Conservation (phyloP, 2,329 filamentous ascomycete species). For the Spiromastix sp. region DNA sequence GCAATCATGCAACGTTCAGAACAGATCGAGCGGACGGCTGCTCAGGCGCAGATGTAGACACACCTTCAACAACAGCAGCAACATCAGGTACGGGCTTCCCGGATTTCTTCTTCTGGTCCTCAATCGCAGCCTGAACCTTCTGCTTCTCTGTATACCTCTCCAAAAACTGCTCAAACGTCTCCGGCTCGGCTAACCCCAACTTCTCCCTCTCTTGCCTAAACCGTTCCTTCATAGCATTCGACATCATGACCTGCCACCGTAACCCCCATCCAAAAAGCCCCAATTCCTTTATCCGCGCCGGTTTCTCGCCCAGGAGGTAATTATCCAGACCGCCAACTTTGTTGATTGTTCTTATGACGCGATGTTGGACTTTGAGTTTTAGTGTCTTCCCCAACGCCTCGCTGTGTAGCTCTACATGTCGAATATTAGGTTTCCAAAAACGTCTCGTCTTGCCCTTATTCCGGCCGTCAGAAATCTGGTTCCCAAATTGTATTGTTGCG, state of each 20-base stretch:
- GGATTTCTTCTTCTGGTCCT: conserved; percentile 8
- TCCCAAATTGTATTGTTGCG: conserved; percentile 36
- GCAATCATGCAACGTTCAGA: too few relatives aligned
- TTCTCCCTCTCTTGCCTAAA: conserved; percentile 55
- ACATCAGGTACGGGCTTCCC: too few relatives aligned
- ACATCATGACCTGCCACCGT: conserved; percentile 84
- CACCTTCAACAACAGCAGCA: too few relatives aligned
- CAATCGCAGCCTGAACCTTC: conserved; percentile 28
- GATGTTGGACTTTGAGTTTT: conserved; percentile 36
- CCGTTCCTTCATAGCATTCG: conserved; percentile 51
- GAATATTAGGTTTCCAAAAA: conserved; percentile 40
- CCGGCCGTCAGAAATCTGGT: conserved; percentile 39
- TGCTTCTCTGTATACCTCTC: conserved; percentile 32
- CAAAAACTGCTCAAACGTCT: conserved; percentile 26
- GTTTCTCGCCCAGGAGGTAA: conserved; percentile 75
- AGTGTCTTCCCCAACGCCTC: conserved; percentile 33
- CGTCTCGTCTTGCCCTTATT: conserved; percentile 41
- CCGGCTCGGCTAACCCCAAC: conserved; percentile 50
- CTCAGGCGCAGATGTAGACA: too few relatives aligned
- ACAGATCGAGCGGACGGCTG: too few relatives aligned
- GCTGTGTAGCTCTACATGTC: conserved; percentile 36
- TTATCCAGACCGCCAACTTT: conserved; percentile 83
- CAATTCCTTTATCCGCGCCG: conserved; percentile 69
- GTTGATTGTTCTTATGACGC: conserved; percentile 51
- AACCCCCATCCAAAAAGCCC: conserved; percentile 85